Base-by-base conservation (phyloP, 768 basidiomycete genomes). In the Stropharia rugosoannulata region DNA sequence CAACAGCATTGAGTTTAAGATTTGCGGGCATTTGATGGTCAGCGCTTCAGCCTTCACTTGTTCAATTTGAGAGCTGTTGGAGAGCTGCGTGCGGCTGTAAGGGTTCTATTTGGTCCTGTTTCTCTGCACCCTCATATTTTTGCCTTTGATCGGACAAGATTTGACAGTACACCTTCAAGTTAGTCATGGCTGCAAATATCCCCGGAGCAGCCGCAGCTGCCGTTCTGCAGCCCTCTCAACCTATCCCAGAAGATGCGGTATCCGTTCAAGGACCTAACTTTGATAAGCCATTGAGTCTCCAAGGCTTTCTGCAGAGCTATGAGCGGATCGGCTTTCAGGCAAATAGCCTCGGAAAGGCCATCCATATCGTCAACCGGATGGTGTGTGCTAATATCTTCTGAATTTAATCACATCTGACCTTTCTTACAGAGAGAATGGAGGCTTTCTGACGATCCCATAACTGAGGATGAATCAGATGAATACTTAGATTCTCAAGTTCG, bases 321-420 rank as follows among this genome's bases (percentile, higher is more conserved):
- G 85, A 90, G 66, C 82, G 86, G 35, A 97, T 98, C 50, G 97
- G 97, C 16, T 99, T 98, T 67, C 97, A 99, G 70, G 97, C 97
- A n/a, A 95, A 87, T 51, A 93, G 91, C 55, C 74, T 99, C 2
- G 90, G 90, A 2, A 84, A 80, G 61, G 96, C 95, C 1, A 92
- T 98, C 42, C 82, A 89, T 27, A 88, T 97, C 50, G 90, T 98
- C 25, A 87, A 98, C 68, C 85, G 85, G 66, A 99, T 99, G 97
- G 96, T 94, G 55, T 32, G 73, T 62, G 29, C 22, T 45, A 18
- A 16, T 42, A 19, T 45, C 22, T 29, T 56, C 5, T 13, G 1
- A 18, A 6, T 44, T 27, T 39, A 12, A 11, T 19, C 36, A 37
- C 38, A 40, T 40, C 48, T 35, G 41, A 15, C 32, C 45, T 43